Conservation (phyloP, 257 asterid species). For the Ilex aquifolium region DNA sequence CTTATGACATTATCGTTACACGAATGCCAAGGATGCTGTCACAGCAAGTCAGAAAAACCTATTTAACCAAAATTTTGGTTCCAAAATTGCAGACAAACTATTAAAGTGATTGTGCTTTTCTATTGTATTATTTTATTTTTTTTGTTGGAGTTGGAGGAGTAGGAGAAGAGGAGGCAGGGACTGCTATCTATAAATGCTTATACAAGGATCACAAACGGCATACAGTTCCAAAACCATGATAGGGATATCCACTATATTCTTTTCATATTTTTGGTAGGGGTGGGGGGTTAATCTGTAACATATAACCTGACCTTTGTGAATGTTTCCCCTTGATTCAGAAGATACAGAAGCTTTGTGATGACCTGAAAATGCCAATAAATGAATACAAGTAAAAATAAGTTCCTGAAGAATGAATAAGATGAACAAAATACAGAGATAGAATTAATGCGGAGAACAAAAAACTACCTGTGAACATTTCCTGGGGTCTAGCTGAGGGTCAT, state of each 20-base stretch:
- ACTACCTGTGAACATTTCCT: constrained; percentile 91
- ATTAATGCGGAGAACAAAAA: neutral
- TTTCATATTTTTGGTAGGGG: neutral
- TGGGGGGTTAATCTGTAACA: neutral
- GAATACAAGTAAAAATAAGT: neutral
- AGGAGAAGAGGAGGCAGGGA: neutral
- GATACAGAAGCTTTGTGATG: constrained; percentile 93
- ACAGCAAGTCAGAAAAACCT: too few species aligned
- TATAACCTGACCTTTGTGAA: constrained; percentile 67
- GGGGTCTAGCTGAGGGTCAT: constrained; percentile 96
- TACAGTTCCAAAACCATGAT: neutral
- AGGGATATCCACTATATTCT: neutral
- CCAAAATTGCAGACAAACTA: too few species aligned
- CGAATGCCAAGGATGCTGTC: too few species aligned
- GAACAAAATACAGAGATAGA: neutral
- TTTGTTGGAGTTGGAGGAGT: neutral
- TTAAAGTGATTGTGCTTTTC: too few species aligned
- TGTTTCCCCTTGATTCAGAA: constrained; percentile 92
- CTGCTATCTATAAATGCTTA: neutral
- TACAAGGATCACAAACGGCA: neutral
- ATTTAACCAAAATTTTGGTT: too few species aligned
- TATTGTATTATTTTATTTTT: too few species aligned
- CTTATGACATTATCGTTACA: too few species aligned
- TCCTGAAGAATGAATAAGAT: neutral
- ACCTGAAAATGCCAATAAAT: constrained; percentile 44